Conservation (phyloP, 163 green algal genomes). For the Volvox carteri region DNA sequence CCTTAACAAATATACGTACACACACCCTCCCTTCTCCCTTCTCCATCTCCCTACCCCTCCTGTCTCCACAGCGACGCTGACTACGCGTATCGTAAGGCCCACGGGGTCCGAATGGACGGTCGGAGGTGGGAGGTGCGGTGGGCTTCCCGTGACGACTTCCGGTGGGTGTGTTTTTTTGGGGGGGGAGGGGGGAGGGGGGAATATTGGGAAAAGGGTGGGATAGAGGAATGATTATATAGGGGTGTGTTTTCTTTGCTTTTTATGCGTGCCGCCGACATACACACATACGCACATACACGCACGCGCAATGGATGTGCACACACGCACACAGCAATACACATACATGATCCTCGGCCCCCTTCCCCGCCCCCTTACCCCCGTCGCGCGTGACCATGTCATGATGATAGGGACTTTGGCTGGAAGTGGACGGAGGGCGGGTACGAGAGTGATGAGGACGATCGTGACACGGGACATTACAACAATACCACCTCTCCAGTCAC, state of each 20-base stretch:
- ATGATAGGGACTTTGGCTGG: slow-evolving; percentile 40
- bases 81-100: slow-evolving; percentile 43
- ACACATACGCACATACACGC: no score
- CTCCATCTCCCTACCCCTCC: not conserved
- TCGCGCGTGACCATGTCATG: no score
- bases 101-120: slow-evolving; percentile 39
- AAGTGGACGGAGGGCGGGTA: slow-evolving; percentile 50
- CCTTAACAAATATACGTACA: no score
- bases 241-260: no score
- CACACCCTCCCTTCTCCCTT: no score
- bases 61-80: slow-evolving; percentile 21
- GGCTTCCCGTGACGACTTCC: slow-evolving; percentile 31
- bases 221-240: no score
- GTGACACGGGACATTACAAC: slow-evolving; percentile 17
- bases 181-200: not conserved
- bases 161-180: not conserved
- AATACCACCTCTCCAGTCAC: slow-evolving; percentile 27
- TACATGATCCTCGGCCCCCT: not conserved
- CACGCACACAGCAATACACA: no score
- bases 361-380: not conserved
- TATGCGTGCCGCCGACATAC: no score
- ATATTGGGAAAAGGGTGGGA: no score
- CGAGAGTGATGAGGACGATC: slow-evolving; percentile 22
- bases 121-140: slow-evolving; percentile 31
- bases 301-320: no score